phyloP scores from a whole-genome alignment of 495 filamentous ascomycete genomes.

The Hyaloscypha variabilis region DNA sequence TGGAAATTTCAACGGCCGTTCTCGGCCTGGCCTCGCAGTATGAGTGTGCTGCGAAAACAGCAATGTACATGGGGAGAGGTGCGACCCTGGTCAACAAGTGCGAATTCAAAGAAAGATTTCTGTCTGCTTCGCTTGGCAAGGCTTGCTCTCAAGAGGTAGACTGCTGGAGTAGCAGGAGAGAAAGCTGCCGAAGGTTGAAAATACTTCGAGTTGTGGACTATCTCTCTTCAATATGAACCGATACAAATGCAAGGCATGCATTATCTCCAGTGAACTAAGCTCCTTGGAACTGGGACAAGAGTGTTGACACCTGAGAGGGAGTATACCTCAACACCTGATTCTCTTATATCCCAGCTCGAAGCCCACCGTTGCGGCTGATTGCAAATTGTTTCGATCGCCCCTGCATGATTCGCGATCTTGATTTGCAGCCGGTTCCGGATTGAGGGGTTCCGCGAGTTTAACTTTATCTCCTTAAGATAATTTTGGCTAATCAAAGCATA shows the following conservation, averaged over 20 bases:
- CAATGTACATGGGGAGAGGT: no score
- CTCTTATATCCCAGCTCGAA: neutral
- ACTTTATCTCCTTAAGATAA: neutral
- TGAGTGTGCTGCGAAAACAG: no score
- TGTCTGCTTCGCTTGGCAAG: no score
- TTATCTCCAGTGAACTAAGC: no score
- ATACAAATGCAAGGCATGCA: neutral
- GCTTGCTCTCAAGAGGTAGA: no score
- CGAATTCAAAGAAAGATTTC: neutral
- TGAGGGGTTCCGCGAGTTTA: neutral
- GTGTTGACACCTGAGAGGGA: neutral
- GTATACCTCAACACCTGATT: neutral
- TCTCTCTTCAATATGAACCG: no score
- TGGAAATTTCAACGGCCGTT: no score
- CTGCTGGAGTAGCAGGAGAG: no score
- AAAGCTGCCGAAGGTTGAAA: no score
- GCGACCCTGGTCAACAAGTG: neutral
- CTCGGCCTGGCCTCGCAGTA: no score
- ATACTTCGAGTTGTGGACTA: no score
- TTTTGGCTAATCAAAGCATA: neutral
- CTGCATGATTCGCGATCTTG: neutral
- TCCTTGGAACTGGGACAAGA: no score
- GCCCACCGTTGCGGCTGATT: neutral
- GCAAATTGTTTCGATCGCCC: neutral
- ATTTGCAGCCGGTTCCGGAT: slow-evolving; percentile 4